Percentiles rank a stretch among this genome's conserved stretches.
phyloP scores from a whole-genome alignment of 306 rosid genomes.

The Castanopsis chinensis region DNA sequence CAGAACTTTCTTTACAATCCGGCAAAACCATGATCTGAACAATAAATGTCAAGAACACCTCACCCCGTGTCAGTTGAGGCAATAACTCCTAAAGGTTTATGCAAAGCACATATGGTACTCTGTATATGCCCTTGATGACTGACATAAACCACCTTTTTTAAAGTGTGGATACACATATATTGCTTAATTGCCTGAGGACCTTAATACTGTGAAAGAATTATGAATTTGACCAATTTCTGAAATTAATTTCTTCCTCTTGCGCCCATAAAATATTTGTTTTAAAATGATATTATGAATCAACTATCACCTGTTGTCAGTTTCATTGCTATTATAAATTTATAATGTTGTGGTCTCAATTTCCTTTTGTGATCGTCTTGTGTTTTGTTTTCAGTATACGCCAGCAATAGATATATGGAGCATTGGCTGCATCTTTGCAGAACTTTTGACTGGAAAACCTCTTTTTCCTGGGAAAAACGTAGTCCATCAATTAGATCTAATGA shows the following conservation, averaged over 20 bases:
- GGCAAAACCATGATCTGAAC: background rate
- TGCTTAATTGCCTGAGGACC: background rate
- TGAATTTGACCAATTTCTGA: background rate
- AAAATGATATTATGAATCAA: background rate
- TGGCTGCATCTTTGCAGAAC: conserved; percentile 98
- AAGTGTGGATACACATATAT: background rate
- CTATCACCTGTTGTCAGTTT: background rate
- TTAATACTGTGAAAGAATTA: background rate
- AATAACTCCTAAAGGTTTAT: background rate
- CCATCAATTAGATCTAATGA: conserved; percentile 96
- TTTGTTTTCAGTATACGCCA: conserved; percentile 81
- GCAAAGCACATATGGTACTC: background rate
- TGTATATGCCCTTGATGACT: background rate
- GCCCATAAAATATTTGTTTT: background rate
- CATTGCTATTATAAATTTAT: background rate
- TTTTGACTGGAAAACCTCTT: conserved; percentile 95
- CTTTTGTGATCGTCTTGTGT: background rate
- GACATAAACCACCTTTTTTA: background rate
- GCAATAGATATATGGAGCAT: conserved; percentile 99
- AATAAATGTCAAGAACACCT: background rate
- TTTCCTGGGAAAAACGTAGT: conserved; percentile 99
- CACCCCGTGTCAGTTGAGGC: background rate
- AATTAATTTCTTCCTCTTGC: background rate
- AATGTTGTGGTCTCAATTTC: background rate
- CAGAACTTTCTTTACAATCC: background rate